These are phyloP conservation scores for Diaporthe batatas DNA, from an alignment of 2,329 filamentous ascomycete species.

Conservation along the genomic window DNA sequence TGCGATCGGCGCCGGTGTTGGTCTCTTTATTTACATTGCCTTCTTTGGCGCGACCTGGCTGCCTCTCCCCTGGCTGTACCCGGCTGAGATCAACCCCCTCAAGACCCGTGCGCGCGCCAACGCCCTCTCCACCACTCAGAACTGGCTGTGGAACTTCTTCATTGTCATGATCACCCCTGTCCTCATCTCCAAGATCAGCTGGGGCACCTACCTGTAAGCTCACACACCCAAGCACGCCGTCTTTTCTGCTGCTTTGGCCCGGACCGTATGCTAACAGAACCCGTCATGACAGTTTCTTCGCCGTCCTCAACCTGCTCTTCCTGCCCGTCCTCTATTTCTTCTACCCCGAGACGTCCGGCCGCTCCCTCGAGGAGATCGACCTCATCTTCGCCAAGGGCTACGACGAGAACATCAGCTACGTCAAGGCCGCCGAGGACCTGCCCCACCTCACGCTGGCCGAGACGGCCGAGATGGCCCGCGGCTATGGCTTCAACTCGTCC, in stretches of 20 bases:
- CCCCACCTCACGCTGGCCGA: slow-evolving; percentile 38
- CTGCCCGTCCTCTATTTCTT: slow-evolving; percentile 64
- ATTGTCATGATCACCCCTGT: slow-evolving; percentile 74
- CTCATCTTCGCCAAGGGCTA: slow-evolving; percentile 48
- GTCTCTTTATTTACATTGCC: slow-evolving; percentile 77
- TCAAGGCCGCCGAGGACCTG: slow-evolving; percentile 38
- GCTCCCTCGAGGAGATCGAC: slow-evolving; percentile 74
- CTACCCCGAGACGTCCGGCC: slow-evolving; percentile 61
- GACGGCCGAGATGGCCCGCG: slow-evolving; percentile 39
- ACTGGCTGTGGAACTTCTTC: slow-evolving; percentile 67
- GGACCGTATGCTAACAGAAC: not conserved
- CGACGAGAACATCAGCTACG: slow-evolving; percentile 39
- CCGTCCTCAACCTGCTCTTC: slow-evolving; percentile 65
- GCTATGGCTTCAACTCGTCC: slow-evolving; percentile 39
- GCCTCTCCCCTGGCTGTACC: slow-evolving; percentile 72
- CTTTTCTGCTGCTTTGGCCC: too few species aligned
- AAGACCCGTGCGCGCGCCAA: slow-evolving; percentile 61
- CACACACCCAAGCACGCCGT: not conserved
- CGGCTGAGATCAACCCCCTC: slow-evolving; percentile 67
- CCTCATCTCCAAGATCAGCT: slow-evolving; percentile 70
- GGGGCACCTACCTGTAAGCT: slow-evolving; percentile 46
- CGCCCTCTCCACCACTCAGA: slow-evolving; percentile 70
- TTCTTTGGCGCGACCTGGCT: slow-evolving; percentile 77
- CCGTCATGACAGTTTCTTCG: slow-evolving; percentile 57
- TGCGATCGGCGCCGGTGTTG: slow-evolving; percentile 77